Evolutionary conservation across 1,284 basidiomycete species (phyloP), one percentile per base, ranked within the genome.

Genomic region (Fomitopsis betulina): DNA sequence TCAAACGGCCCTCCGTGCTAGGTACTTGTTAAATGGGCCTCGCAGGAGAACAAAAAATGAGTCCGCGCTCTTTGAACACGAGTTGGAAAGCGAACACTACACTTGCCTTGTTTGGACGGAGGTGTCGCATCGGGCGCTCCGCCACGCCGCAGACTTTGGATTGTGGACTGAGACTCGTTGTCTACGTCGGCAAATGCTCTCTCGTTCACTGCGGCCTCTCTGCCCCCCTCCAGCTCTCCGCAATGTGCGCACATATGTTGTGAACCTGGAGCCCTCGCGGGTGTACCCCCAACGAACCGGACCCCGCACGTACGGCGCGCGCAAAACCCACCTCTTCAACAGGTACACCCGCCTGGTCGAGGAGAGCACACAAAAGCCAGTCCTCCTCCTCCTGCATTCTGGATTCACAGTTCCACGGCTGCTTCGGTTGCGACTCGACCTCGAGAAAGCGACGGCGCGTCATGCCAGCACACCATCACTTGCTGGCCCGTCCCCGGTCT

Each of bases 291-390:
- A 81, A 17, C 86, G 83, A 65, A 73, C 75, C 47, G 70, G 71
- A 17, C 82, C 83, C 2, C 88, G 89, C 53, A 75, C 80, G 60
- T 93, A 88, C 69, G 79, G 76, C 57, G 82, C 84, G 70, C 86
- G 87, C 70, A 93, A 93, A 71, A 79, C 85, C 0, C 84, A 82
- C 72, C 86, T 91, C 70, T 89, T 85, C 73, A 79, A 84, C 76
- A 85, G 86, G 72, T 92, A 91, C 78, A 78, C 79, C 57, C 77
- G 76, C 61, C 81, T 91, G 60, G 79, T 93, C 63, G 71, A 82
- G 57, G 72, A 76, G 54, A 81, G 79, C 71, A 65, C 72, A 30
- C 67, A 75, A 32, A 76, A 81, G 5, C 87, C 89, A 37, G 73
- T 92, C 68, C 73, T 93, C 63, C 79, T 92, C 71, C 79, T 93